Evolutionary conservation across 2,329 filamentous ascomycete genomes (phyloP).

Genomic region (Fusarium agapanthi): DNA sequence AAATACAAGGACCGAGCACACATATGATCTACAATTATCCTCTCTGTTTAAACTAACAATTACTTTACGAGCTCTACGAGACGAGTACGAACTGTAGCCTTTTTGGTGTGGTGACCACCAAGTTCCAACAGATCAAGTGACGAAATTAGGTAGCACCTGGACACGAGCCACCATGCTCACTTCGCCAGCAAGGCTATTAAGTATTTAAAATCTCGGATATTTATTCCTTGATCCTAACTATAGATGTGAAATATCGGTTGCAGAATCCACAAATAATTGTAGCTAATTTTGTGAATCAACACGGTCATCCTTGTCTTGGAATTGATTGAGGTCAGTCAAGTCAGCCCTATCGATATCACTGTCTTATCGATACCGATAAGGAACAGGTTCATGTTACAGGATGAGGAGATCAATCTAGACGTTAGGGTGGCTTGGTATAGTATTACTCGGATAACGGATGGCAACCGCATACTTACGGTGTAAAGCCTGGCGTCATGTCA

Average conservation of each 20-base stretch:
- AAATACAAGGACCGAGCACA: background rate
- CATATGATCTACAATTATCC: accelerated
- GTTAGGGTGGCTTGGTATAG: accelerated
- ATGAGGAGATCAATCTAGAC: accelerated
- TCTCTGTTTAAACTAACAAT: accelerated
- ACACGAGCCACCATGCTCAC: background rate
- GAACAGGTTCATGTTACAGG: accelerated
- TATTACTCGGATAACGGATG: background rate
- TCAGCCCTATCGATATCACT: background rate
- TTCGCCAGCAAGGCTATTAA: background rate
- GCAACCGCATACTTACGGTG: background rate
- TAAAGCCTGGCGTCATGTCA: background rate
- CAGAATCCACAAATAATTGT: background rate
- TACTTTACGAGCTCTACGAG: no score
- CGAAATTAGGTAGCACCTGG: background rate
- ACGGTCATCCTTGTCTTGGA: background rate
- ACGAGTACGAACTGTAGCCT: background rate
- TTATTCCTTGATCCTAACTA: background rate
- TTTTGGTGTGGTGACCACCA: accelerated
- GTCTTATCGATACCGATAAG: background rate
- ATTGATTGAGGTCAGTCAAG: background rate
- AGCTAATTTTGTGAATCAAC: background rate
- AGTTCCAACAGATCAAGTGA: background rate
- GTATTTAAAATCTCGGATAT: background rate
- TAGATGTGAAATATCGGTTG: accelerated